These are phyloP conservation scores for Jamesozyma lodderae DNA, from an alignment of 805 yeast species.

Conservation along the genomic window DNA sequence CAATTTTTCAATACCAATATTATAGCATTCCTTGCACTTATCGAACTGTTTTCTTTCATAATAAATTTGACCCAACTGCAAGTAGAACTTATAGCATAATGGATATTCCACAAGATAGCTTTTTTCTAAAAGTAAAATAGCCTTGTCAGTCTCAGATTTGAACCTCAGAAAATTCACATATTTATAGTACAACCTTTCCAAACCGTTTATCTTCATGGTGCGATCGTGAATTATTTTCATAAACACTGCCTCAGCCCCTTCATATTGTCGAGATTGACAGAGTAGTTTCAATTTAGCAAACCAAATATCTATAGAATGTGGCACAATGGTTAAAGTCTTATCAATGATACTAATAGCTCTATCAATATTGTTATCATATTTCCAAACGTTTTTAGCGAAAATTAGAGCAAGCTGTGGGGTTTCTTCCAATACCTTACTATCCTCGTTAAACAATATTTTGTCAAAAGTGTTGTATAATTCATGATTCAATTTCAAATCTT, in stretches of 20 bases:
- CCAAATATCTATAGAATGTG: conserved; percentile 51
- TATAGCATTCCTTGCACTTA: conserved; percentile 40
- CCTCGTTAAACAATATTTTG: conserved; percentile 35
- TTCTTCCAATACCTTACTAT: conserved; percentile 34
- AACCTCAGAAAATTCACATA: conserved; percentile 45
- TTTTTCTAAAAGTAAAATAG: conserved; percentile 34
- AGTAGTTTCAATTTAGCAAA: conserved; percentile 65
- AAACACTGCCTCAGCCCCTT: conserved; percentile 29
- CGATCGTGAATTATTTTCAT: conserved; percentile 30
- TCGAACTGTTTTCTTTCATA: conserved; percentile 25
- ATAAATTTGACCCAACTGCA: conserved; percentile 56
- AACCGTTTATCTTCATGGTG: conserved; percentile 21
- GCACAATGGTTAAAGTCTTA: conserved; percentile 37
- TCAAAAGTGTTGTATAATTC: conserved; percentile 42
- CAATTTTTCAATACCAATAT: conserved; percentile 41
- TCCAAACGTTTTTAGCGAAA: conserved; percentile 68
- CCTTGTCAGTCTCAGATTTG: conserved; percentile 28
- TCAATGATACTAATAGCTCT: conserved; percentile 48
- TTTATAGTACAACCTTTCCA: conserved; percentile 52
- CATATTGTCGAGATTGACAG: conserved; percentile 32
- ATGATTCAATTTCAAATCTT: conserved; percentile 18
- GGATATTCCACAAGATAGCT: conserved; percentile 43
- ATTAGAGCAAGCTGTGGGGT: conserved; percentile 47
- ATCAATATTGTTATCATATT: conserved; percentile 35
- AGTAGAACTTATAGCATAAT: conserved; percentile 40